These are phyloP conservation scores for Trichoderma brevicompactum DNA, from an alignment of 2,329 filamentous ascomycete species.

Conservation along the genomic window DNA sequence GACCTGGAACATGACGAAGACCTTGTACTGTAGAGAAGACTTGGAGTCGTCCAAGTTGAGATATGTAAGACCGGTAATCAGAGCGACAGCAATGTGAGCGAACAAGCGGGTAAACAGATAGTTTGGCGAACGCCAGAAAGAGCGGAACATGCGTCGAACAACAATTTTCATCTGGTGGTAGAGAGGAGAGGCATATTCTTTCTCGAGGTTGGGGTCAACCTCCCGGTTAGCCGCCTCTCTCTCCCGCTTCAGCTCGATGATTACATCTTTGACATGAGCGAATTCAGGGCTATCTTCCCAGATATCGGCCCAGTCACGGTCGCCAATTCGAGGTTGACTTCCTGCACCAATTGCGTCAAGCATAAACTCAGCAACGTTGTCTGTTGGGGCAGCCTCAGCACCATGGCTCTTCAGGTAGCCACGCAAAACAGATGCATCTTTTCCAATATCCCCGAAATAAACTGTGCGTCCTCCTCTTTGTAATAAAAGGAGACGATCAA, in stretches of 20 bases:
- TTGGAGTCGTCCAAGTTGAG: conserved; percentile 77
- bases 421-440: conserved; percentile 72
- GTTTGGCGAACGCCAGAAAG: conserved; percentile 85
- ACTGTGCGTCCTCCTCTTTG: conserved; percentile 79
- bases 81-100: conserved; percentile 77
- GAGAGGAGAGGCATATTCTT: conserved; percentile 82
- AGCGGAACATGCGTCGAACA: conserved; percentile 70
- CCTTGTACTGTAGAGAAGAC: conserved; percentile 77
- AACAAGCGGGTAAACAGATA: conserved; percentile 89
- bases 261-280: conserved; percentile 66
- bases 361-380: conserved; percentile 77
- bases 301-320: conserved; percentile 78
- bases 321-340: conserved; percentile 70
- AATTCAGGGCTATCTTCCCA: conserved; percentile 77
- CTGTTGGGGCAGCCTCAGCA: conserved; percentile 59
- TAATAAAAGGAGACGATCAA: conserved; percentile 79
- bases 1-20: conserved; percentile 91
- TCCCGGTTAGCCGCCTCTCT: conserved; percentile 50
- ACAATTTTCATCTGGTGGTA: conserved; percentile 80
- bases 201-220: conserved; percentile 60
- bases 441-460: conserved; percentile 84
- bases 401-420: conserved; percentile 64
- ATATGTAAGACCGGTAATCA: conserved; percentile 80
- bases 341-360: conserved; percentile 82
- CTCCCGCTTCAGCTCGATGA: conserved; percentile 66